Percentiles rank a stretch among this genome's conserved stretches.
These are phyloP conservation scores for Tetraselmis chui DNA, from an alignment of 139 green algal genomes.

Conservation along the genomic window DNA sequence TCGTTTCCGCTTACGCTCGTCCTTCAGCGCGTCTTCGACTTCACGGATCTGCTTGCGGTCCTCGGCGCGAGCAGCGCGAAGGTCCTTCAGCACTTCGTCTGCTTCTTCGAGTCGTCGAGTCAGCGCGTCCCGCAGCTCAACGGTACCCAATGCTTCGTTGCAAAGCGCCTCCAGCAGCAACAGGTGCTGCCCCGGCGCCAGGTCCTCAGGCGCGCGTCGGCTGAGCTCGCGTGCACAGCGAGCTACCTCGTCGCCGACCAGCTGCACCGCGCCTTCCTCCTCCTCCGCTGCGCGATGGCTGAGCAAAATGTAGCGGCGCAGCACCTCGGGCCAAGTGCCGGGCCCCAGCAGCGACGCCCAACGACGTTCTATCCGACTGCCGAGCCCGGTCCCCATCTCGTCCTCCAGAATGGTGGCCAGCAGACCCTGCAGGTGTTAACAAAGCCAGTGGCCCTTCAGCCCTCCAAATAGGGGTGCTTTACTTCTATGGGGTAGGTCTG, in stretches of 20 bases:
- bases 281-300: background rate
- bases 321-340: constrained; percentile 48
- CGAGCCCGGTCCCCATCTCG: background rate
- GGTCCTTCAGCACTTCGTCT: constrained; percentile 23
- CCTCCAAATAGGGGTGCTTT: no score
- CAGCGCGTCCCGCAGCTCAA: constrained; percentile 27
- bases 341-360: constrained; percentile 15
- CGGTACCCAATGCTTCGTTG: constrained; percentile 31
- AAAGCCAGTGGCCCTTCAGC: no score
- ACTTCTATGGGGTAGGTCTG: no score
- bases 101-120: constrained; percentile 27
- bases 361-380: constrained; percentile 11
- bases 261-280: background rate
- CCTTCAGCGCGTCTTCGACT: constrained; percentile 28
- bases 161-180: constrained; percentile 32
- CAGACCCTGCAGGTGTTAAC: background rate
- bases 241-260: background rate
- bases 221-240: background rate
- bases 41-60: constrained; percentile 37
- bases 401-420: background rate
- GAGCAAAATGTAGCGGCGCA: constrained; percentile 40
- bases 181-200: constrained; percentile 28
- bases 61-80: constrained; percentile 30
- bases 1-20: constrained; percentile 17
- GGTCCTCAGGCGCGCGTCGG: background rate